Base-by-base conservation (phyloP, 352 stramenopile species). In the Halophytophthora batemanensis region DNA sequence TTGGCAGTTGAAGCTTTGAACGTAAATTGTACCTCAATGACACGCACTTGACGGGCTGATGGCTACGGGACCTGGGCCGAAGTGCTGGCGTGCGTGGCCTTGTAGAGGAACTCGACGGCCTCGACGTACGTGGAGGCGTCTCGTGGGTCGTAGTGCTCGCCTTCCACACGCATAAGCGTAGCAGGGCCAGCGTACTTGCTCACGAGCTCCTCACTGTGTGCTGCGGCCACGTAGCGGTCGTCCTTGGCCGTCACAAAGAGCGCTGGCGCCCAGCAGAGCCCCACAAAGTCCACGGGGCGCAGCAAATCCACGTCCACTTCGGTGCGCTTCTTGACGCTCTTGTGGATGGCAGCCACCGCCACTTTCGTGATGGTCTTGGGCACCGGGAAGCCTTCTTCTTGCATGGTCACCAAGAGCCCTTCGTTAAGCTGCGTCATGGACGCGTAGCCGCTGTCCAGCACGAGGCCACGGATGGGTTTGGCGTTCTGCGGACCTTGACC, bases 321-420 rank as follows among this genome's bases (percentile, higher is more conserved):
- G 1, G 82, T 75, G 41, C 80, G 75, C 50, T 90, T 88, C 62
- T 76, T 79, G 47, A 93, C 73, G 42, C 81, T 91, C 52, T 87
- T 77, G 50, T 86, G 64, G 50, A 95, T 70, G 15, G 87, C 76
- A 5, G 59, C 62, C 33, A 81, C 53, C 12, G 71, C 82, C 43
- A 89, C 59, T 54, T 90, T 87, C 43, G 93, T 71, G 15, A 93
- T 56, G 8, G 80, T 64, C 43, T 77, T 82, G 2, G 85, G 85
- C 34, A 92, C 59, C 3, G 70, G 53, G 41, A 93, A 92, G 2
- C 85, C 85, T 45, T 91, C 82, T 7, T 87, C 47, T 38, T 90
- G 70, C 43, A 92, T 74, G 0, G 71, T 59, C 25, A 62, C 49
- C 45, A 92, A 66, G 23, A 92, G 43, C 21, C 86, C 81, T 21